Evolutionary conservation across 148 eudicot genomes (phyloP).

Genomic region (Rhododendron williamsianum): DNA sequence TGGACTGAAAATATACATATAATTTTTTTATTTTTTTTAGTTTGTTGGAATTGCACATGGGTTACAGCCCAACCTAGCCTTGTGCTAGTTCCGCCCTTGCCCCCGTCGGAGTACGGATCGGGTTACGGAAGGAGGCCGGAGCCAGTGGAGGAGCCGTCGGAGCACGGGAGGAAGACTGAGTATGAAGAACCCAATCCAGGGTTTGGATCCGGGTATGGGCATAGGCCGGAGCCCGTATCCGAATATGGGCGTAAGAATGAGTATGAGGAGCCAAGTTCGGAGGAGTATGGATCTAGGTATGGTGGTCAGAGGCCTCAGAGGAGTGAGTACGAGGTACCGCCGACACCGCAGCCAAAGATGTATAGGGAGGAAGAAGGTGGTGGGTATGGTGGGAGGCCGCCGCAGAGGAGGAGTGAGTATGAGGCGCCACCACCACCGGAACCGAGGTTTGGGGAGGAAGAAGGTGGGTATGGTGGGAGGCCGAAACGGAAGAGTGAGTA

Average conservation of each 20-base stretch:
- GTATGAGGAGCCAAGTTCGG: neutral
- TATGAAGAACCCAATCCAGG: constrained; percentile 7
- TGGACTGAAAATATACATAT: no score
- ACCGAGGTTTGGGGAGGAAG: constrained; percentile 35
- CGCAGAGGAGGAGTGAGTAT: neutral
- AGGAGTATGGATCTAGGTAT: constrained; percentile 26
- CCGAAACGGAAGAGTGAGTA: constrained; percentile 22
- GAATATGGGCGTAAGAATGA: constrained; percentile 16
- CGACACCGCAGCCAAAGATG: constrained; percentile 14
- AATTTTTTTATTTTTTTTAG: no score
- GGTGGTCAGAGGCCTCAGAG: constrained; percentile 13
- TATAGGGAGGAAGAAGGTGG: constrained; percentile 30
- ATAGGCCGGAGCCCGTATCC: constrained; percentile 11
- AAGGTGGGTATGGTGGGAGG: constrained; percentile 27
- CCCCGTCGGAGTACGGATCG: no score
- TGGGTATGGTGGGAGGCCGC: constrained; percentile 28
- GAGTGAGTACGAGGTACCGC: constrained; percentile 7
- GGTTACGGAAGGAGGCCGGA: no score
- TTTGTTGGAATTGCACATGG: no score
- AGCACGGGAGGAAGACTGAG: constrained; percentile 20
- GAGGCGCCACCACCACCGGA: neutral
- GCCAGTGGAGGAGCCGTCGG: neutral
- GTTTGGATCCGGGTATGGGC: neutral
- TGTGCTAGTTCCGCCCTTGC: no score
- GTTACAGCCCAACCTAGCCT: no score